These are phyloP conservation scores for Cymbopogon flexuosus DNA, from an alignment of 202 grass and related monocot species.

Conservation along the genomic window DNA sequence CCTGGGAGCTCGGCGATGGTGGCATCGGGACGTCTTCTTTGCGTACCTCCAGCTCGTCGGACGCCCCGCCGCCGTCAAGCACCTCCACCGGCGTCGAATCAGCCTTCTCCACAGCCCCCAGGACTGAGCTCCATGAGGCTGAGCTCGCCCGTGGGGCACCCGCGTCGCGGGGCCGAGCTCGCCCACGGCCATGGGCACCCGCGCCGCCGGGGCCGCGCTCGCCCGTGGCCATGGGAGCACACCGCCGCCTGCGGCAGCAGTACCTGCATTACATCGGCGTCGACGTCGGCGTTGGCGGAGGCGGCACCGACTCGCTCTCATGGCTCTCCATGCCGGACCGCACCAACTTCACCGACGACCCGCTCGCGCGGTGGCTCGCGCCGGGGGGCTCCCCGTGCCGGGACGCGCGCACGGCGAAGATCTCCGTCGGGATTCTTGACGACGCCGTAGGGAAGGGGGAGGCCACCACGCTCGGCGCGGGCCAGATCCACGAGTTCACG, in stretches of 20 bases:
- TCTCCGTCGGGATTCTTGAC: slow-evolving; percentile 53
- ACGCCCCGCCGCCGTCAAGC: no score
- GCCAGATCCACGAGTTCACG: slow-evolving; percentile 57
- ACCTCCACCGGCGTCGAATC: no score
- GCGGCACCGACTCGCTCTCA: background rate
- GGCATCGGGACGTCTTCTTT: no score
- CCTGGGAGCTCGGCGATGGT: no score
- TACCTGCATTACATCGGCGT: slow-evolving; percentile 32
- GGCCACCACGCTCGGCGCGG: slow-evolving; percentile 30
- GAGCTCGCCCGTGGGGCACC: no score
- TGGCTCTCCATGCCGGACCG: slow-evolving; percentile 60
- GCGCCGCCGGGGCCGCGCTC: no score
- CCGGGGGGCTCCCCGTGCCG: slow-evolving; percentile 52
- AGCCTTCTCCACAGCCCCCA: no score
- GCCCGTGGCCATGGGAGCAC: no score
- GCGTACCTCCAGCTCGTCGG: no score
- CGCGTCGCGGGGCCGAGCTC: no score
- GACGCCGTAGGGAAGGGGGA: background rate
- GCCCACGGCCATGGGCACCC: no score
- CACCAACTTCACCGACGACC: slow-evolving; percentile 66
- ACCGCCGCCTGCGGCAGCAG: slow-evolving; percentile 14
- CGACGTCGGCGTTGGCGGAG: background rate
- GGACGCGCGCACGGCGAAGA: slow-evolving; percentile 59
- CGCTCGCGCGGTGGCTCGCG: slow-evolving; percentile 65
- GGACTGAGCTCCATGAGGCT: no score